These are phyloP conservation scores for Vitellaria paradoxa DNA, from an alignment of 179 eudicot genomes.

Conservation along the genomic window DNA sequence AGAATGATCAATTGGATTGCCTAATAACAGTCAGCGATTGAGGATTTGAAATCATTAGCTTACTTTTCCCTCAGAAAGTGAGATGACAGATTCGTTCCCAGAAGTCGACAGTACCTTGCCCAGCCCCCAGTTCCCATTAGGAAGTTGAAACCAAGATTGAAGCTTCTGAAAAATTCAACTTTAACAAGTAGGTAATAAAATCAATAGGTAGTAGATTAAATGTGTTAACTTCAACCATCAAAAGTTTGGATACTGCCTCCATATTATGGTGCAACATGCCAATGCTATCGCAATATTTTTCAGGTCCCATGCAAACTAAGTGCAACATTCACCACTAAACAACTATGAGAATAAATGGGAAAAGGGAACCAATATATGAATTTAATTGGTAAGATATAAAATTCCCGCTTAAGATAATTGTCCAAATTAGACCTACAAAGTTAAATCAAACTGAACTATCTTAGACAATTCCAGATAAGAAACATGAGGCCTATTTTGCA, in stretches of 20 bases:
- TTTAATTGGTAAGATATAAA: too few species aligned
- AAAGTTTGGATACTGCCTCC: neutral
- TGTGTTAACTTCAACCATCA: neutral
- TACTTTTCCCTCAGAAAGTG: conserved; percentile 88
- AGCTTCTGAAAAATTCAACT: conserved; percentile 65
- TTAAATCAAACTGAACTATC: neutral
- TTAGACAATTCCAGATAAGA: too few species aligned
- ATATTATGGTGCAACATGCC: neutral
- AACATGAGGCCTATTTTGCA: neutral
- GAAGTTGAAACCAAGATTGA: conserved; percentile 82
- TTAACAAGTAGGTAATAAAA: conserved; percentile 20
- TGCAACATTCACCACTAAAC: too few species aligned
- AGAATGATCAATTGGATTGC: neutral
- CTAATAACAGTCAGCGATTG: neutral
- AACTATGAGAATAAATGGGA: too few species aligned
- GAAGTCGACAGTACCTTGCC: conserved; percentile 66
- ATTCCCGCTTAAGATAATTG: neutral
- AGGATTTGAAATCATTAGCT: conserved; percentile 12
- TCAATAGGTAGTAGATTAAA: conserved; percentile 13
- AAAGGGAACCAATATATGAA: too few species aligned
- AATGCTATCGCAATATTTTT: too few species aligned
- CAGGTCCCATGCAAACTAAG: too few species aligned
- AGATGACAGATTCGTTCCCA: conserved; percentile 61
- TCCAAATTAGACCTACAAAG: neutral
- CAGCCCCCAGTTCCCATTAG: conserved; percentile 92